A percentile compares a stretch with the other conserved stretches of the same genome.
These are phyloP conservation scores for Lactifluus piperatus DNA, from an alignment of 768 basidiomycete genomes.

Conservation along the genomic window DNA sequence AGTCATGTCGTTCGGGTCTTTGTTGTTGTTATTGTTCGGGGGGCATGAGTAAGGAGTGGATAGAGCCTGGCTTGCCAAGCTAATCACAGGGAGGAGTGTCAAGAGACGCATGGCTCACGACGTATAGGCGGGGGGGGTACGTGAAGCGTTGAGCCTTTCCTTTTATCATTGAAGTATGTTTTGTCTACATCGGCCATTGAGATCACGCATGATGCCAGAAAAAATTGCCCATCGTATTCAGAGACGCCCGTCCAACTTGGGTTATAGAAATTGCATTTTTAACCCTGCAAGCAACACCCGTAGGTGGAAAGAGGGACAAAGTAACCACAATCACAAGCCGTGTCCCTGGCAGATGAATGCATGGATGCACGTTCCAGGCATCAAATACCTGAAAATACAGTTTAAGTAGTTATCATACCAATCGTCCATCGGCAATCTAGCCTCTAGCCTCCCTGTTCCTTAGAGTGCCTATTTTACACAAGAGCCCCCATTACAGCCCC, in stretches of 20 bases:
- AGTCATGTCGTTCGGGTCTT: constrained; percentile 1
- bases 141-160: not conserved
- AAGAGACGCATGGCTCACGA: constrained; percentile 3
- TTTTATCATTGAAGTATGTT: not conserved
- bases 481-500: too few species aligned
- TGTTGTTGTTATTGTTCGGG: too few species aligned
- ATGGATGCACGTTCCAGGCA: not conserved
- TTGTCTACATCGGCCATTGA: not conserved
- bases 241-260: not conserved
- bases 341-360: not conserved
- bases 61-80: constrained; percentile 1
- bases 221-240: not conserved
- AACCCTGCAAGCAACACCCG: not conserved
- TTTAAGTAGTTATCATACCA: too few species aligned
- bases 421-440: not conserved
- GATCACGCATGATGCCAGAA: not conserved
- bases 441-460: too few species aligned
- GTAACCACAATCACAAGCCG: not conserved
- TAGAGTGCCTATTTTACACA: too few species aligned
- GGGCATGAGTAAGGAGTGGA: not conserved
- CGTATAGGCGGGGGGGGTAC: not conserved
- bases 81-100: not conserved
- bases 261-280: not conserved
- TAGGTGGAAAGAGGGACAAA: not conserved
- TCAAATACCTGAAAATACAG: too few species aligned